Conservation (phyloP, 768 basidiomycete genomes). For the Leccinellum albellum region DNA sequence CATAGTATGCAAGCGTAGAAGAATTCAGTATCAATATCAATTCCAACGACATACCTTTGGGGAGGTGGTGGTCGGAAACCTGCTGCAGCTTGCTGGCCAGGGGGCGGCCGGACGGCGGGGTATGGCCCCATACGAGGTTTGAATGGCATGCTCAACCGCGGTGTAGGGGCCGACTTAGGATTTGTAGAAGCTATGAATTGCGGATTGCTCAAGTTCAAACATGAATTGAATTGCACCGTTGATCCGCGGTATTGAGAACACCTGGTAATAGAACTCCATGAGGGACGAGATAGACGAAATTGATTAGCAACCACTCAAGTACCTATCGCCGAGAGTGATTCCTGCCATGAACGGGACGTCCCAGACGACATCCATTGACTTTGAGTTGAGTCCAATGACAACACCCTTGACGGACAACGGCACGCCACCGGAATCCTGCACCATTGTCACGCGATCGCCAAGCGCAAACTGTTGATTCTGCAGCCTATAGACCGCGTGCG, state of each 20-base stretch:
- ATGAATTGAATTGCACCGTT: constrained; percentile 80
- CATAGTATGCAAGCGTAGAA: not conserved
- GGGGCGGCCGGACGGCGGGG: constrained; percentile 52
- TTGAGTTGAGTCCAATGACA: constrained; percentile 82
- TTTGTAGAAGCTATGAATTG: constrained; percentile 82
- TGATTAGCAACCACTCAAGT: not conserved
- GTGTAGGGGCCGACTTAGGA: constrained; percentile 49
- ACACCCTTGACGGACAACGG: constrained; percentile 91
- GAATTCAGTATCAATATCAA: not conserved
- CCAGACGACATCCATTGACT: constrained; percentile 93
- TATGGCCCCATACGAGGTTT: constrained; percentile 66
- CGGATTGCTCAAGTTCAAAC: constrained; percentile 81
- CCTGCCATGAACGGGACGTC: constrained; percentile 96
- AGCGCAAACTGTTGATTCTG: constrained; percentile 85
- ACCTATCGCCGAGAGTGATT: constrained; percentile 80
- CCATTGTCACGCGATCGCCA: constrained; percentile 95
- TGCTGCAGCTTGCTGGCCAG: constrained; percentile 40
- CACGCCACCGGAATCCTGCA: constrained; percentile 90
- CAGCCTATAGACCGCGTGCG: constrained; percentile 83
- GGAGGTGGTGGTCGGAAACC: constrained; percentile 59
- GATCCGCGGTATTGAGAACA: constrained; percentile 93
- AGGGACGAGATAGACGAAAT: not conserved
- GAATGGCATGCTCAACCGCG: constrained; percentile 51
- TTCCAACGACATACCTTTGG: constrained; percentile 12
- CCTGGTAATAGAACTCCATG: constrained; percentile 34